Evolutionary conservation across 345 rosid genomes (phyloP).

Genomic region (Laguncularia racemosa): DNA sequence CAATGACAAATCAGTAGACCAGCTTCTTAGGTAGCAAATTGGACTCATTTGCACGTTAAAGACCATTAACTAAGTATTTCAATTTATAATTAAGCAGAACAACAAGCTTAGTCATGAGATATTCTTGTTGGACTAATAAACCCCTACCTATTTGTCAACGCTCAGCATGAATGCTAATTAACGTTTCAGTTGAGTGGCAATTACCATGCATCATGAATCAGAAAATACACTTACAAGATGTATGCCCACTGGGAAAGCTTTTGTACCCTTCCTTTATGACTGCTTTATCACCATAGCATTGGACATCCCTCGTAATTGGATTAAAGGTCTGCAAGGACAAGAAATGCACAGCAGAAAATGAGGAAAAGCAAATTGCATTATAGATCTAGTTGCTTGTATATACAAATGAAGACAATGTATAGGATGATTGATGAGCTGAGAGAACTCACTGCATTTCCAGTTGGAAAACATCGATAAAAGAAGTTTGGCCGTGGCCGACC

Average conservation of each 20-base stretch:
- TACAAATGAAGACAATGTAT: not conserved
- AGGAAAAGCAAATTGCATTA: not conserved
- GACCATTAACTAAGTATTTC: no score
- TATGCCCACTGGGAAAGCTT: slow-evolving; percentile 72
- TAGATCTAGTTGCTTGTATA: not conserved
- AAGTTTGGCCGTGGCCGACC: slow-evolving; percentile 66
- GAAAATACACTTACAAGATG: slow-evolving; percentile 31
- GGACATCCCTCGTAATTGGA: slow-evolving; percentile 25
- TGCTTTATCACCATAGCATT: slow-evolving; percentile 36
- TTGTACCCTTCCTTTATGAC: slow-evolving; percentile 61
- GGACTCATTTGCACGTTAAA: no score
- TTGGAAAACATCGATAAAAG: slow-evolving; percentile 55
- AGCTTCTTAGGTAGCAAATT: no score
- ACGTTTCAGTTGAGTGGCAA: not conserved
- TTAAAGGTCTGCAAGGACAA: slow-evolving; percentile 32
- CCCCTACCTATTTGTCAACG: no score
- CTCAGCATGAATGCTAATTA: no score
- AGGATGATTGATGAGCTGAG: not conserved
- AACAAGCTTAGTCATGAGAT: no score
- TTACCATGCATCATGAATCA: not conserved
- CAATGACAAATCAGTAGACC: no score
- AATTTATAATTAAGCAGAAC: no score
- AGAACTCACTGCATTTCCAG: slow-evolving; percentile 36
- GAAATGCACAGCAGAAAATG: not conserved
- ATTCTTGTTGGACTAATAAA: no score